Base-by-base conservation (phyloP, 2,329 filamentous ascomycete species). In the Pseudofabraea citricarpa region DNA sequence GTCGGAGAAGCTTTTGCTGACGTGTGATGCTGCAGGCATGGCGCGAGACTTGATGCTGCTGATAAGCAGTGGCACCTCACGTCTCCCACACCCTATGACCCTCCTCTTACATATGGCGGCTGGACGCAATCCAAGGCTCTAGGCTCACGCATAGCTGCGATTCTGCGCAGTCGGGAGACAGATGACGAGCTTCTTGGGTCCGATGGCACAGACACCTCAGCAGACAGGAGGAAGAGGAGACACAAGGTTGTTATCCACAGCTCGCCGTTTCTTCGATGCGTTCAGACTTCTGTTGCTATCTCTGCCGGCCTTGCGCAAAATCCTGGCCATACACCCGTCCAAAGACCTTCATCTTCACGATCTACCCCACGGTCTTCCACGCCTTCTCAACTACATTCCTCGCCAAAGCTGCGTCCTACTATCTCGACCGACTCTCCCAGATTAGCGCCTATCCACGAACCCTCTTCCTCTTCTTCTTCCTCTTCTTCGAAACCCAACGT, bases 61-160 rank as follows among this genome's bases (percentile, higher is more conserved):
- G 90, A 98, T 73, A 90, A 90, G 63, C 81, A 88, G 64, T 98
- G 93, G 93, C 89, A 96, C 64, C 76, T 95, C 43, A 86, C 87
- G 22, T 95, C 93, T 5, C 87, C 90, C 1, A 90, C 89, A 5
- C 93, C 93, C 2, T 98, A 97, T 71, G 91, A 98, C 54, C 88
- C 93, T 53, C 93, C 93, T 39, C 74, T 98, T 45, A 95, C 90
- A 3, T 97, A 96, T 61, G 87, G 88, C 54, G 93, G 93, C 52
- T 96, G 93, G 86, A 79, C 84, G 12, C 93, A 97, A 65, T 84
- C 87, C 42, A 83, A 86, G 55, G 80, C 83, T 5, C 77, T 96
- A 19, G 93, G 93, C 13, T 75, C 82, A 48, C 83, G 89, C 48
- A 96, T 98, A 50, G 85, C 81, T n/a, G 82, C 74, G 55, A 79